phyloP scores from a whole-genome alignment of 345 rosid genomes.

The Hibiscus tridactylites region DNA sequence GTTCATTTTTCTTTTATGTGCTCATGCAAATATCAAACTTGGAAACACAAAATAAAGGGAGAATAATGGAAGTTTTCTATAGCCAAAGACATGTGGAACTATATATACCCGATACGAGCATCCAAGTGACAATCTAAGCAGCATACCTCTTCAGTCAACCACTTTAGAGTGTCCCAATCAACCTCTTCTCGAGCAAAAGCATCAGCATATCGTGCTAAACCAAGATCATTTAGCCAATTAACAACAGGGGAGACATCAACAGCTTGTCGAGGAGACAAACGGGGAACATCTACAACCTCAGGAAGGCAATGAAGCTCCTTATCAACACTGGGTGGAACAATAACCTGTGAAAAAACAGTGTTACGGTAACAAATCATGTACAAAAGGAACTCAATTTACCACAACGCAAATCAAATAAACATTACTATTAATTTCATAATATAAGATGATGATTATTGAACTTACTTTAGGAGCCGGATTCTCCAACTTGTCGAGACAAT shows the following conservation, averaged over 20 bases:
- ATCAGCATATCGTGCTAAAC: constrained; percentile 60
- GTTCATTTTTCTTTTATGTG: neutral
- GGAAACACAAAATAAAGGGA: neutral
- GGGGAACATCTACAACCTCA: constrained; percentile 28
- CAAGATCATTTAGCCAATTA: constrained; percentile 51
- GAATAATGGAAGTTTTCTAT: neutral
- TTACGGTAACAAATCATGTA: constrained; percentile 2
- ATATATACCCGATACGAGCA: neutral
- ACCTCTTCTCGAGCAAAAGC: constrained; percentile 74
- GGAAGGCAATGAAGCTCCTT: constrained; percentile 14
- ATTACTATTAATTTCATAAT: neutral
- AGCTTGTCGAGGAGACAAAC: constrained; percentile 28
- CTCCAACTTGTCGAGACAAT: constrained; percentile 59
- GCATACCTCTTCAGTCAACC: constrained; percentile 82
- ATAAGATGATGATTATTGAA: neutral
- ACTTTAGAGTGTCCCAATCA: constrained; percentile 73
- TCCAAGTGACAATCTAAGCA: neutral
- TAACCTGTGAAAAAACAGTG: constrained; percentile 28
- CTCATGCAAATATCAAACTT: neutral
- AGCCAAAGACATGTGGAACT: neutral
- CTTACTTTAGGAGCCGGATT: constrained; percentile 38
- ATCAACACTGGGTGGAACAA: constrained; percentile 11
- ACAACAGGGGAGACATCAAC: constrained; percentile 61
- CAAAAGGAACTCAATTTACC: neutral
- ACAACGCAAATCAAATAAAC: neutral